Evolutionary conservation across 192 early-diverging fungal species (phyloP).

Genomic region (Rhizoclosmatium globosum): DNA sequence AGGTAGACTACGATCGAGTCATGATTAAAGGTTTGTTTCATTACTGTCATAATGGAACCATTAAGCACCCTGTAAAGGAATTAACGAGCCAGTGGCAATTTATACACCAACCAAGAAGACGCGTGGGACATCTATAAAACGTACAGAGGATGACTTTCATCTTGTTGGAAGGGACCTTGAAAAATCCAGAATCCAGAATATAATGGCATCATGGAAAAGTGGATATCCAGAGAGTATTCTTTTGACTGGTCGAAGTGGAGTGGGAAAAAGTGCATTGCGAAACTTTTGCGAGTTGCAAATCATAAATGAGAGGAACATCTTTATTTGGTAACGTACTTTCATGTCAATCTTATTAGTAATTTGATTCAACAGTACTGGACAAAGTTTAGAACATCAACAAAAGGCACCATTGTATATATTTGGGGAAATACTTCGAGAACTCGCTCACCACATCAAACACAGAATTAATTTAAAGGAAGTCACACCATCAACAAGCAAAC

Average conservation of each 20-base stretch:
- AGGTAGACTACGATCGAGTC: conserved; percentile 3
- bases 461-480: conserved; percentile 21
- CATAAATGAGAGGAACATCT: not conserved
- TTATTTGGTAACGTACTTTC: conserved; percentile 20
- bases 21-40: conserved; percentile 10
- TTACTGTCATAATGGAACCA: not conserved
- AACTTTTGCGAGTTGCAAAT: conserved; percentile 15
- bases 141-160: not conserved
- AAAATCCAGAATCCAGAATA: conserved; percentile 9
- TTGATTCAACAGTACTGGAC: not conserved
- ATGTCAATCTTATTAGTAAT: not conserved
- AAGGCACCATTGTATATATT: conserved; percentile 33
- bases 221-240: conserved; percentile 10
- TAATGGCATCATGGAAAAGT: conserved; percentile 6
- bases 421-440: conserved; percentile 32
- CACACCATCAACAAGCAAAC: conserved; percentile 10
- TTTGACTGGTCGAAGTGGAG: conserved; percentile 28
- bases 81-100: conserved; percentile 18
- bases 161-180: conserved; percentile 27
- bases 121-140: not conserved
- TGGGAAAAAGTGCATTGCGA: conserved; percentile 26
- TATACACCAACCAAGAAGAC: conserved; percentile 23
- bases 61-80: not conserved
- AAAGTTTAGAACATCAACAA: conserved; percentile 37
- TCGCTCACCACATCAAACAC: conserved; percentile 26